These are phyloP conservation scores for Knoxdaviesia capensis DNA, from an alignment of 2,329 filamentous ascomycete genomes.

Conservation along the genomic window DNA sequence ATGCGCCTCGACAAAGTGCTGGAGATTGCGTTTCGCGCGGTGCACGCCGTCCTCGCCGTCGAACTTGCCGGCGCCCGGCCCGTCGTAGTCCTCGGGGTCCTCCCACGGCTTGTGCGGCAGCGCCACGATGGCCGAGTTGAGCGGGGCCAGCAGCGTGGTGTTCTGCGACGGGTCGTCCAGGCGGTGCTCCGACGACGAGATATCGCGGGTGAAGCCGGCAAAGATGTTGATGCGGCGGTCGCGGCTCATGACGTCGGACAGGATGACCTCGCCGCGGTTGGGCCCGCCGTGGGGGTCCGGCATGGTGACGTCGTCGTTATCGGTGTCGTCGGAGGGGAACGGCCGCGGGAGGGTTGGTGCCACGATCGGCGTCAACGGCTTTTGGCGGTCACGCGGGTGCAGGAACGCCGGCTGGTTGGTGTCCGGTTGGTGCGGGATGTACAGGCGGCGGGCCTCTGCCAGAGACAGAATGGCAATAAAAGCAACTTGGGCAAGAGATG, in stretches of 20 bases:
- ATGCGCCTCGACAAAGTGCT: conserved; percentile 70
- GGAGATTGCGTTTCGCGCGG: conserved; percentile 56
- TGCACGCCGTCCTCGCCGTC: conserved; percentile 55
- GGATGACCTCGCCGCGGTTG: conserved; percentile 37
- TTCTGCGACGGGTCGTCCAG: conserved; percentile 47
- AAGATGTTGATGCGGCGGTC: conserved; percentile 70
- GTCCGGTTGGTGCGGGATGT: too few relatives aligned
- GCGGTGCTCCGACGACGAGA: conserved; percentile 45
- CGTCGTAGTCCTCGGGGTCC: conserved; percentile 50
- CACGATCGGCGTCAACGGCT: too few relatives aligned
- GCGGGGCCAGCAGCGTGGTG: conserved; percentile 71
- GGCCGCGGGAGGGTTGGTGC: too few relatives aligned
- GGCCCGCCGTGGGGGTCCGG: too few relatives aligned
- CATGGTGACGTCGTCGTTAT: too few relatives aligned
- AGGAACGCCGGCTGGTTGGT: too few relatives aligned
- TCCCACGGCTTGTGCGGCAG: conserved; percentile 80
- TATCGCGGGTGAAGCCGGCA: conserved; percentile 58
- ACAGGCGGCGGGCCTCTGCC: too few relatives aligned
- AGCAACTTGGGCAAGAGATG: too few relatives aligned
- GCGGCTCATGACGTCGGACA: conserved; percentile 70
- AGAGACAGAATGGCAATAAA: too few relatives aligned
- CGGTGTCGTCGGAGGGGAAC: too few relatives aligned
- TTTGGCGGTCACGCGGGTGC: too few relatives aligned
- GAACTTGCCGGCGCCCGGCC: conserved; percentile 51
- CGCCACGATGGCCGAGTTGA: conserved; percentile 60